Base-by-base conservation (phyloP, 2,329 filamentous ascomycete genomes). In the Aspergillus fijiensis region DNA sequence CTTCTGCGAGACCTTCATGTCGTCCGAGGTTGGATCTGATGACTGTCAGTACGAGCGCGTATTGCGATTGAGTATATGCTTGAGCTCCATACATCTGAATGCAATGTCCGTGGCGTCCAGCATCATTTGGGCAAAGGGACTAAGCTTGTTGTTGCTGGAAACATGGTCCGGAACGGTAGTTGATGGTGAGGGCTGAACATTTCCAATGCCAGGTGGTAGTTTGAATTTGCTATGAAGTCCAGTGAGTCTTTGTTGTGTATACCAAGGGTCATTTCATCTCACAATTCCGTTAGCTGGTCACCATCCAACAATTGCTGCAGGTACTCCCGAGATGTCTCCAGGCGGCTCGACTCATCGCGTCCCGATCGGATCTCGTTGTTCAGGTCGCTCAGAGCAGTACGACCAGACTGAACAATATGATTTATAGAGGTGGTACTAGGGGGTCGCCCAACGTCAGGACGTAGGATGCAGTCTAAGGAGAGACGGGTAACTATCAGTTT, bases 271-370 rank as follows among this genome's bases (percentile, higher is more conserved):
- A 29, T 33, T 16, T 49, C 45, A 23, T 53, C 74, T 70, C 69
- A 80, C 77, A 78, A 79, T 68, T 79, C 74, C 5, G 77, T 78
- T 64, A 78, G 80, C 62, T 88, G 87, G n/a, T 88, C 84, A 1
- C 87, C 84, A 70, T 87, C 87, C 58, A 97, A 76, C 47, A 96
- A 83, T 63, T 88, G 86, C 59, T 91, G 85, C 31, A 97, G 81
- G 72, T 94, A 88, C 67, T 89, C 84, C 50, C 93, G 81, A 11
- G 87, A 89, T 67, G 88, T 86, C 67, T 90, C 88, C 51, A 93
- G 79, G 64, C 86, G 85, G 70, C 85, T 84, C 21, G 89, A 88
- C 50, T 76, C 73, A 51, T 73, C 71, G 31, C 82, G 82, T 49
- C 84, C 82, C 51, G 85, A 83, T 47, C 81, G 77, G 60, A 88